Evolutionary conservation across 2,329 filamentous ascomycete species (phyloP), one percentile per base, ranked within the genome.

Genomic region (Diaporthe nobilis): DNA sequence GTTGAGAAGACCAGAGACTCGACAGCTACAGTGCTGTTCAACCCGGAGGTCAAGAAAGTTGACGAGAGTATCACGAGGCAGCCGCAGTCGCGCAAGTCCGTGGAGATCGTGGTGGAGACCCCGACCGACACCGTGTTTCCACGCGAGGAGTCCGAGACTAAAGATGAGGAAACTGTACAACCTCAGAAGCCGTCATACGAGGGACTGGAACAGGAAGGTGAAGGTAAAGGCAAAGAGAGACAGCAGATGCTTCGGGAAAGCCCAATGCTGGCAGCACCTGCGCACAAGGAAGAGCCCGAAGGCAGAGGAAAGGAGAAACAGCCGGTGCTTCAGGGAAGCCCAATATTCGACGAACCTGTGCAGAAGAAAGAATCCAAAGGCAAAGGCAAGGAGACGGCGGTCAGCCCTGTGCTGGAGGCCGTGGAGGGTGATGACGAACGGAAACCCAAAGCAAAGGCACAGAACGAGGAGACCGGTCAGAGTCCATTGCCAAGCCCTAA

Each of bases 401-500:
- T 25, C n/a, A 53, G 44, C 20, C 28, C 63, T 28, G 8, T 13
- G 25, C 58, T 10, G 31, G 60, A 58, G 49, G n/a, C 60, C 22
- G 34, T 12, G 20, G 49, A 34, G 37, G 37, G 20, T 2, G 61
- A 42, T 39, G 28, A 37, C 4, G 42, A 34, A 17, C n/a, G 17
- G 5, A 55, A 42, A 34, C n/a, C n/a, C 34, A 42, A 42, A 8
- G n/a, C 31, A 37, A 55, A 70, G 13, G 9, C 34, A 31, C 49
- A 70, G 49, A 39, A 53, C 13, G 65, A 42, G 49, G 65, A 70
- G 37, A 55, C 34, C 1, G 31, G 10, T 22, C 65, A 55, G 22
- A 72, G 68, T 25, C 72, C 75, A 12, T 28, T 75, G 8, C 72
- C 60, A 20, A 79, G 39, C 77, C 78, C 4, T 75, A 77, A 34